Evolutionary conservation across 139 green algal genomes (phyloP), one percentile per base, ranked within the genome.

Genomic region (Haematococcus lacustris): DNA sequence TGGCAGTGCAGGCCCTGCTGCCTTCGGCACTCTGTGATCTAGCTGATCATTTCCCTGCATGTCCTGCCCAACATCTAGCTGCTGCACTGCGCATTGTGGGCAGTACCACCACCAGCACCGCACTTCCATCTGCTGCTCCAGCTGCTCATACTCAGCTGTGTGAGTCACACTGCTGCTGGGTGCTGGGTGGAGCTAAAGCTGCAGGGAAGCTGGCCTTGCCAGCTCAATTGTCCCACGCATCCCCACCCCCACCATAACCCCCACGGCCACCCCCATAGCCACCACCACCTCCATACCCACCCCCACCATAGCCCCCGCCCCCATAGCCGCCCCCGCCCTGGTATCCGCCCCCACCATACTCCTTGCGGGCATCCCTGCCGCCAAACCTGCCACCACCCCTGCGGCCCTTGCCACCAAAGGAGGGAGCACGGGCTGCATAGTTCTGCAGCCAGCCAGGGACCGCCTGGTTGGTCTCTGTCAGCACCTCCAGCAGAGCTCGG

Each of bases 381-480:
- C 93, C 93, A 71, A 97, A 97, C 73, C 86, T 80, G 70, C 83
- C 83, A 34, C 88, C 78, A 6, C 84, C 75, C 60, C 89, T 69
- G 68, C 81, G 69, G 43, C 61, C 51, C 78, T 90, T 90, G 61
- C 73, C 75, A 70, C 91, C 89, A 62, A 87, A 93, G 32, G 70
- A 69, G 4, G 73, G 68, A 6, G 79, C 71, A 61, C 87, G 80
- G 9, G 78, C 50, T 3, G 91, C 88, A 35, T 94, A 93, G 77
- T 87, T 90, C 61, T 84, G 78, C 74, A 98, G 85, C 91, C 92
- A 98, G 43, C 79, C 68, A 33, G 94, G 94, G 64, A 98, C 92
- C 76, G 96, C 88, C 89, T 98, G 94, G 74, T 96, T 96, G 35
- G 92, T 96, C 87, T 98, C 94, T 21, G 81, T 66, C 51, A 89